phyloP scores from a whole-genome alignment of 2,329 filamentous ascomycete species.

The Ophiostoma sp. region DNA sequence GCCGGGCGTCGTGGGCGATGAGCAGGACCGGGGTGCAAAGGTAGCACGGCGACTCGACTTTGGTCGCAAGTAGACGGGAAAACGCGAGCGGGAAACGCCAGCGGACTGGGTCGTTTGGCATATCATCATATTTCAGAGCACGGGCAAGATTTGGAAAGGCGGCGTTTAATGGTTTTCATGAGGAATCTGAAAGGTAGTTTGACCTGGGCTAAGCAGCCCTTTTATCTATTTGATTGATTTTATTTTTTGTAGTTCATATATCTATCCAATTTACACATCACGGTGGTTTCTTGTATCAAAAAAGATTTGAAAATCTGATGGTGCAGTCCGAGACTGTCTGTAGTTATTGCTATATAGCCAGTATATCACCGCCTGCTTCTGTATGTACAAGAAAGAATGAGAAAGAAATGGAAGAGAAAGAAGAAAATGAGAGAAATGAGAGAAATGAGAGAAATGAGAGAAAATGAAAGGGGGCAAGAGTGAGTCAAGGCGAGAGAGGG shows the following conservation, averaged over 20 bases:
- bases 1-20: slow-evolving; percentile 65
- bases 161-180: background rate
- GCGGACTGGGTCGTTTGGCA: background rate
- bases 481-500: background rate
- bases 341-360: background rate
- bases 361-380: background rate
- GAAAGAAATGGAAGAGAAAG: background rate
- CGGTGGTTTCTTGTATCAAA: too few species aligned
- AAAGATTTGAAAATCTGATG: too few species aligned
- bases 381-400: background rate
- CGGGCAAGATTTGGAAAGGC: background rate
- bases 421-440: background rate
- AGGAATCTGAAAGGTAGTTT: too few species aligned
- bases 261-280: background rate
- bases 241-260: background rate
- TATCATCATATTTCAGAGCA: too few species aligned
- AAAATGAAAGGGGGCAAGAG: background rate
- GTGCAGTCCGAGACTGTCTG: background rate
- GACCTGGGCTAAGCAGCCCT: too few species aligned
- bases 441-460: background rate
- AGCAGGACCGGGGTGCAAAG: slow-evolving; percentile 57
- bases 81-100: too few species aligned
- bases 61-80: slow-evolving; percentile 37
- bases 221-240: background rate
- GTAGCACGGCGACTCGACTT: slow-evolving; percentile 82